phyloP scores from a whole-genome alignment of 331 rosid species.

The Ulmus americana region DNA sequence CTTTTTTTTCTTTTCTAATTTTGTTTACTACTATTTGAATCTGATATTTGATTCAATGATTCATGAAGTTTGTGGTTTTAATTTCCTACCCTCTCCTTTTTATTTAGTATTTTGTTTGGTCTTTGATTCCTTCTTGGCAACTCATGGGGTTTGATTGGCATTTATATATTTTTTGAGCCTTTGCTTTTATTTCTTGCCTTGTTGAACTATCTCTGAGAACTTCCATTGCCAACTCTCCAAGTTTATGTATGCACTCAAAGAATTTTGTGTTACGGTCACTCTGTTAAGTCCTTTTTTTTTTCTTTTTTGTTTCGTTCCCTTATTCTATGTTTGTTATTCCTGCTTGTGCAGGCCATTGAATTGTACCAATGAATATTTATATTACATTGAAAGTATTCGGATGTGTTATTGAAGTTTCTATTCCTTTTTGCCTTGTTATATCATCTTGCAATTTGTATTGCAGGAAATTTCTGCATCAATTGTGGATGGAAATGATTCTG shows the following conservation, averaged over 20 bases:
- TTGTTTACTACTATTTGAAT: not conserved
- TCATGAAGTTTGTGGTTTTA: not conserved
- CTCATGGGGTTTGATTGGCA: not conserved
- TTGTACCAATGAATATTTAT: not conserved
- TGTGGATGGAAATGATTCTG: conserved; percentile 74
- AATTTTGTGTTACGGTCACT: too few species aligned
- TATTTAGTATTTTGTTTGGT: not conserved
- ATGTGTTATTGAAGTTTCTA: not conserved
- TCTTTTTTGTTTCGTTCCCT: too few species aligned
- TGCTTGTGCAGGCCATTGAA: too few species aligned
- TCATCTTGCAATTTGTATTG: conserved; percentile 21
- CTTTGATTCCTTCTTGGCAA: not conserved
- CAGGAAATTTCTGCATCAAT: conserved; percentile 83
- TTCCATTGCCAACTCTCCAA: not conserved
- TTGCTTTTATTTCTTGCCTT: not conserved
- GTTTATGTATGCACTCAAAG: too few species aligned
- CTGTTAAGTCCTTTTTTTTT: too few species aligned
- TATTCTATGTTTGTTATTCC: too few species aligned
- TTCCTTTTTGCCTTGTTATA: conserved; percentile 12
- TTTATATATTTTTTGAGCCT: not conserved
- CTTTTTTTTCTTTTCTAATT: not conserved
- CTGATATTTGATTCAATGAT: not conserved
- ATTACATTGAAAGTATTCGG: not conserved
- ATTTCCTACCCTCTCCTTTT: not conserved
- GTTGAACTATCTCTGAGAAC: not conserved